phyloP scores from a whole-genome alignment of 495 filamentous ascomycete genomes.

The Evernia prunastri region DNA sequence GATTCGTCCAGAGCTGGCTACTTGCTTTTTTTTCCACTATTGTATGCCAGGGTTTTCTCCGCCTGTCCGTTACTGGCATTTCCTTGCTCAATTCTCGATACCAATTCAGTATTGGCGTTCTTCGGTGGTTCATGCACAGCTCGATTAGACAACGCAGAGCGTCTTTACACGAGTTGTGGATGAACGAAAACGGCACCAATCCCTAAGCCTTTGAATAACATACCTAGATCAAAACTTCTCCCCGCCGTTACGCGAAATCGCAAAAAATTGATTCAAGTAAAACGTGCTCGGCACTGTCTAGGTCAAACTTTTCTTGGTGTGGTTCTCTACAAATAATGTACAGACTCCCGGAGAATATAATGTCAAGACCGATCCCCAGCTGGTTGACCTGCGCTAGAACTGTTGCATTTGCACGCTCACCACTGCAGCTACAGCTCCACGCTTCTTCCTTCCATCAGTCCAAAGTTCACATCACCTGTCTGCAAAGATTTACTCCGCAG shows the following conservation, averaged over 20 bases:
- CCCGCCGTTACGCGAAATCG: background rate
- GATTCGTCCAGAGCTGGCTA: background rate
- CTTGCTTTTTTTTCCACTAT: background rate
- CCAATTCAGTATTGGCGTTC: conserved; percentile 15
- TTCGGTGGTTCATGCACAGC: background rate
- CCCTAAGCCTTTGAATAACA: background rate
- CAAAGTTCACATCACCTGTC: background rate
- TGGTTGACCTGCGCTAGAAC: background rate
- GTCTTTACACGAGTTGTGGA: conserved; percentile 1
- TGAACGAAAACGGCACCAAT: background rate
- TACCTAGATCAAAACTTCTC: background rate
- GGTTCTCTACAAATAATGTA: background rate
- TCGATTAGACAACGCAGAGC: background rate
- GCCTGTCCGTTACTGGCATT: background rate
- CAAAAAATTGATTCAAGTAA: background rate
- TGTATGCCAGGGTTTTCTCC: background rate
- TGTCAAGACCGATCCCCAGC: background rate
- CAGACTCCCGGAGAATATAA: background rate
- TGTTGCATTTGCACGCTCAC: background rate
- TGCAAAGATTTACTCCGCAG: conserved; percentile 24
- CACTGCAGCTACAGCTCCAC: background rate
- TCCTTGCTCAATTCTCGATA: conserved; percentile 5
- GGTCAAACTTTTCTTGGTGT: background rate
- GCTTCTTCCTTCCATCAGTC: background rate
- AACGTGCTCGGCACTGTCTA: background rate